A percentile compares a stretch with the other conserved stretches of the same genome.
Evolutionary conservation across 177 flowering plant genomes (phyloP).

Genomic region (Vitis hybrid): DNA sequence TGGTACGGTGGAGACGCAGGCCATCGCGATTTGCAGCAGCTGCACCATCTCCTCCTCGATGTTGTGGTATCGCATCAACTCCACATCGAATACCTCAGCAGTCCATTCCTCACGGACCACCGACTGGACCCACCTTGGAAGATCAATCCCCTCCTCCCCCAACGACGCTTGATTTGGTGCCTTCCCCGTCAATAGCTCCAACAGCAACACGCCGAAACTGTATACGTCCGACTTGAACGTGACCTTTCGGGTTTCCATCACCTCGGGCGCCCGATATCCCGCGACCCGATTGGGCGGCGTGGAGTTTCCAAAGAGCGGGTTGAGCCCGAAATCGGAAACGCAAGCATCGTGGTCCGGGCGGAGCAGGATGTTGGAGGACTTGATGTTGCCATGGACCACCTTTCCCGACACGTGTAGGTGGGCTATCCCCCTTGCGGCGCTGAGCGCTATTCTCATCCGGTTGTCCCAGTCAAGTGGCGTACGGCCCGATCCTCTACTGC

Average conservation of each 20-base stretch:
- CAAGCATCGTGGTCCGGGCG: conserved; percentile 53
- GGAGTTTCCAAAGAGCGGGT: conserved; percentile 57
- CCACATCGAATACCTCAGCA: conserved; percentile 95
- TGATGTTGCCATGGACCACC: conserved; percentile 88
- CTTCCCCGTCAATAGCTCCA: conserved; percentile 88
- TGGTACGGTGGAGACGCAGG: conserved; percentile 79
- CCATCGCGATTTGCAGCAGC: conserved; percentile 89
- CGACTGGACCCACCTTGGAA: conserved; percentile 96
- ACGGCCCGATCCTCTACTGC: conserved; percentile 92
- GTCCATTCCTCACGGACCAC: conserved; percentile 99
- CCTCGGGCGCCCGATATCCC: conserved; percentile 95
- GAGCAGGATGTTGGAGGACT: conserved; percentile 87
- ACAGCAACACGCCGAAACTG: conserved; percentile 80
- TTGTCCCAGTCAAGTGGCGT: conserved; percentile 91
- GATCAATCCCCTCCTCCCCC: conserved; percentile 93
- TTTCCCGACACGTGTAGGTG: conserved; percentile 73
- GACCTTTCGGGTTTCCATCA: conserved; percentile 72
- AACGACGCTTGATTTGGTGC: conserved; percentile 88
- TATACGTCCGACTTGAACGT: conserved; percentile 89
- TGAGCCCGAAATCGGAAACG: conserved; percentile 79
- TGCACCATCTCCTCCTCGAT: conserved; percentile 98
- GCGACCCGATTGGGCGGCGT: conserved; percentile 64
- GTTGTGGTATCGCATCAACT: conserved; percentile 77
- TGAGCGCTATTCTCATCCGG: conserved; percentile 73
- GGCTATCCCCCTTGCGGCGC: conserved; percentile 73